A percentile compares a stretch with the other conserved stretches of the same genome.
phyloP scores from a whole-genome alignment of 83 land plant species.

The Picea mariana region DNA sequence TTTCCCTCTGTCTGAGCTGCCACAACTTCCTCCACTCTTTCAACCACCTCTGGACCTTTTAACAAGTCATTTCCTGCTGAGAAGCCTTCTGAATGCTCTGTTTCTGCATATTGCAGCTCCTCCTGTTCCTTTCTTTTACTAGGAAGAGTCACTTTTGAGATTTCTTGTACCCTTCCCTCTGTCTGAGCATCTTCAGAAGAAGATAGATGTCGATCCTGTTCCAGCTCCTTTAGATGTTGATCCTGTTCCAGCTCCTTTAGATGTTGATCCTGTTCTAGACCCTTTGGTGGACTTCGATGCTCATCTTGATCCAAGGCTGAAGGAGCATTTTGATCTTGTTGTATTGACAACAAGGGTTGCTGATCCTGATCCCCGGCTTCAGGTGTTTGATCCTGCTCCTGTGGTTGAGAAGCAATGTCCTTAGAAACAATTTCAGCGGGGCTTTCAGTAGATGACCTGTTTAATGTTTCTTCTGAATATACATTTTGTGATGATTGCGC shows the following conservation, averaged over 20 bases:
- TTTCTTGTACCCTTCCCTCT: not conserved
- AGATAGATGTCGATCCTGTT: not conserved
- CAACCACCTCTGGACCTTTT: not conserved
- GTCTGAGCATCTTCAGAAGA: not conserved
- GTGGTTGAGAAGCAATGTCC: constrained; percentile 13
- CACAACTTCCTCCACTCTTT: not conserved
- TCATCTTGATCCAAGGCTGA: constrained; percentile 7
- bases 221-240: not conserved
- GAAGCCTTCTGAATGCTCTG: not conserved
- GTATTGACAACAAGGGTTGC: not conserved
- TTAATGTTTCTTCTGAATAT: constrained; percentile 16
- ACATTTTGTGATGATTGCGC: constrained; percentile 24
- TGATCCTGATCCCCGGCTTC: constrained; percentile 10
- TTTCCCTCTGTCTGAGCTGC: not conserved
- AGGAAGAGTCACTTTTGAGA: constrained; percentile 1
- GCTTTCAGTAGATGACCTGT: constrained; percentile 9
- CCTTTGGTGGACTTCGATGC: not conserved
- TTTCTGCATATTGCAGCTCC: constrained; percentile 2
- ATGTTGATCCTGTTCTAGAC: no score
- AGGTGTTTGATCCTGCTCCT: constrained; percentile 4
- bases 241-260: not conserved
- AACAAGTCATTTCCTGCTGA: not conserved
- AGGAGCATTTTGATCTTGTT: not conserved
- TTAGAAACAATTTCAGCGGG: constrained; percentile 1
- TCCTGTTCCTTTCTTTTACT: not conserved